Percentiles rank a stretch among this genome's conserved stretches.
phyloP scores from a whole-genome alignment of 1,139 yeast genomes.

The Groenewaldozyma auringiensis region DNA sequence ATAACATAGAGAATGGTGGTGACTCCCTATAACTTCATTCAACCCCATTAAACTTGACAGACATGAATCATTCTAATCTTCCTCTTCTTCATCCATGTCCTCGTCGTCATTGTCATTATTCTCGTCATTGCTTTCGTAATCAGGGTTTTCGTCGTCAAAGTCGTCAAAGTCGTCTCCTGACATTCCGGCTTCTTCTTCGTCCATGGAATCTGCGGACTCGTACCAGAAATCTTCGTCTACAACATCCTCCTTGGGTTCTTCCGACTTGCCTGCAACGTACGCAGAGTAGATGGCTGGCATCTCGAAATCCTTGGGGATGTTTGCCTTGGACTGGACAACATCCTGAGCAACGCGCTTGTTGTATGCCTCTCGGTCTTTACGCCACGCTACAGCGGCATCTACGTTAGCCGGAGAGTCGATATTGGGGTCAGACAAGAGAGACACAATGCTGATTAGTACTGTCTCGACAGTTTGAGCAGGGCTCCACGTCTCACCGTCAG shows the following conservation, averaged over 20 bases:
- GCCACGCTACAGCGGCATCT: conserved; percentile 89
- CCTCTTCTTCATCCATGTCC: conserved; percentile 4
- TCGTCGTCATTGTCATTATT: conserved; percentile 19
- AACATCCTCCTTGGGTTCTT: conserved; percentile 49
- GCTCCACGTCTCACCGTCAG: conserved; percentile 80
- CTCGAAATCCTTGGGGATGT: conserved; percentile 77
- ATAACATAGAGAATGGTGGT: neutral
- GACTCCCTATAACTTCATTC: too few relatives aligned
- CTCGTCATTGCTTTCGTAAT: conserved; percentile 13
- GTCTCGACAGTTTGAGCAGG: conserved; percentile 95
- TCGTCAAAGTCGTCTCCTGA: conserved; percentile 30
- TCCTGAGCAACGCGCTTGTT: conserved; percentile 71
- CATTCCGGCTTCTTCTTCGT: conserved; percentile 37
- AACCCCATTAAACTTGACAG: too few relatives aligned
- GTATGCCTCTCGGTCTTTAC: conserved; percentile 75
- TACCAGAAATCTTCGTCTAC: conserved; percentile 86
- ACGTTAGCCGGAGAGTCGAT: conserved; percentile 92
- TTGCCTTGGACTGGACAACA: conserved; percentile 74
- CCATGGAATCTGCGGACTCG: conserved; percentile 62
- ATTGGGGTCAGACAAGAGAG: conserved; percentile 88
- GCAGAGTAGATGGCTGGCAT: conserved; percentile 65
- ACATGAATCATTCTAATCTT: too few relatives aligned
- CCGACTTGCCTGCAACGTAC: conserved; percentile 42
- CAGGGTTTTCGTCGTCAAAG: conserved; percentile 15
- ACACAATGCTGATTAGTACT: conserved; percentile 81